A percentile compares a stretch with the other conserved stretches of the same genome.
Conservation (phyloP, 1,139 yeast species). For the Hyphopichia burtonii region DNA sequence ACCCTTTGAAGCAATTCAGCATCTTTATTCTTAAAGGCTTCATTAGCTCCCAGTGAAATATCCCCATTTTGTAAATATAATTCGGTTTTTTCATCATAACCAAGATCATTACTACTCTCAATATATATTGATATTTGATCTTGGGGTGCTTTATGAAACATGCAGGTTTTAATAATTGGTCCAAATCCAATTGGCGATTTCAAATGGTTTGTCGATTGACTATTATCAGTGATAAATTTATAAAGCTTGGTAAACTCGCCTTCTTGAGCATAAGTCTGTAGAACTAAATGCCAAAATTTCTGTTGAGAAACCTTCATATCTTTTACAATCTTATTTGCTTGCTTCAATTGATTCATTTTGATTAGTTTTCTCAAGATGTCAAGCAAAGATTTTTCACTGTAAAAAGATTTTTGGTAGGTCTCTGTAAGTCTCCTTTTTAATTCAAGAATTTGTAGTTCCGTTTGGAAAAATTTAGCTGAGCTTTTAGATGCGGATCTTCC, state of each 20-base stretch:
- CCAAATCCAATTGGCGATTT: constrained; percentile 76
- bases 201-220: constrained; percentile 21
- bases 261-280: constrained; percentile 51
- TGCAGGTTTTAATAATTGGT: constrained; percentile 56
- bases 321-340: constrained; percentile 55
- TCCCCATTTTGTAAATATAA: constrained; percentile 56
- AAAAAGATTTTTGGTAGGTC: constrained; percentile 57
- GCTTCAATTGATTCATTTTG: constrained; percentile 55
- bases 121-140: constrained; percentile 38
- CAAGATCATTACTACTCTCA: constrained; percentile 28
- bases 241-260: constrained; percentile 65
- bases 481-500: constrained; percentile 20
- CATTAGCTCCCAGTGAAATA: constrained; percentile 54
- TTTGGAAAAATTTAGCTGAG: constrained; percentile 35
- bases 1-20: constrained; percentile 37
- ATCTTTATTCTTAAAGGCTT: constrained; percentile 60
- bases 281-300: constrained; percentile 62
- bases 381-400: constrained; percentile 48
- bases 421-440: constrained; percentile 53
- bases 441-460: constrained; percentile 51
- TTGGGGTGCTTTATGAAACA: constrained; percentile 48
- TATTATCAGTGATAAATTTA: constrained; percentile 37
- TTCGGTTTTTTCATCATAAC: constrained; percentile 43
- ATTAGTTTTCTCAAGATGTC: constrained; percentile 58
- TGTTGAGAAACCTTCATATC: constrained; percentile 64